phyloP scores from a whole-genome alignment of 306 rosid species.

The Corylus americana region DNA sequence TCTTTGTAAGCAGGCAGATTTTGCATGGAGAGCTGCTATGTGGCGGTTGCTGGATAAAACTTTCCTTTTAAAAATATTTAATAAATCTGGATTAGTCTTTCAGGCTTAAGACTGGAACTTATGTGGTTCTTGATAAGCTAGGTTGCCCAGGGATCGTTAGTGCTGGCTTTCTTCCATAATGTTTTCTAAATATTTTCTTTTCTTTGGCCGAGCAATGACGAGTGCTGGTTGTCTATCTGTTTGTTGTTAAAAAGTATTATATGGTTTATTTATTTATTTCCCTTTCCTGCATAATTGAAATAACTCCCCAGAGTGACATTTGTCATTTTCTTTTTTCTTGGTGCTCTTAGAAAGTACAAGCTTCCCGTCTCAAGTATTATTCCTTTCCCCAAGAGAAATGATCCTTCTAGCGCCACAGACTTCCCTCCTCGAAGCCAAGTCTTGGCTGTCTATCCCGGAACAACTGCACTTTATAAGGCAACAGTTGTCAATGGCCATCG shows the following conservation, averaged over 20 bases:
- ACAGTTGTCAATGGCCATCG: slow-evolving; percentile 90
- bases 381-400: slow-evolving; percentile 89
- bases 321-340: slow-evolving; percentile 16
- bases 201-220: background rate
- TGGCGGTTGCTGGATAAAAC: background rate
- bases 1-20: background rate
- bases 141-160: background rate
- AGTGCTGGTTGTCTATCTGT: background rate
- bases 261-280: background rate
- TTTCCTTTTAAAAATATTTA: background rate
- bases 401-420: slow-evolving; percentile 68
- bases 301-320: slow-evolving; percentile 1
- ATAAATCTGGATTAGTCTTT: background rate
- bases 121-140: background rate
- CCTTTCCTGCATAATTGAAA: background rate
- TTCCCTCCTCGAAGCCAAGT: slow-evolving; percentile 82
- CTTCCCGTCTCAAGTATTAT: slow-evolving; percentile 82
- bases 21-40: background rate
- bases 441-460: slow-evolving; percentile 97
- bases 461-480: slow-evolving; percentile 97
- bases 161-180: background rate
- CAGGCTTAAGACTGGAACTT: background rate
- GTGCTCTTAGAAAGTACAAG: slow-evolving; percentile 71
- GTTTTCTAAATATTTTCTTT: background rate
- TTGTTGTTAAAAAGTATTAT: background rate